phyloP scores from a whole-genome alignment of 345 rosid species.

The Mallotus nudiflorus region DNA sequence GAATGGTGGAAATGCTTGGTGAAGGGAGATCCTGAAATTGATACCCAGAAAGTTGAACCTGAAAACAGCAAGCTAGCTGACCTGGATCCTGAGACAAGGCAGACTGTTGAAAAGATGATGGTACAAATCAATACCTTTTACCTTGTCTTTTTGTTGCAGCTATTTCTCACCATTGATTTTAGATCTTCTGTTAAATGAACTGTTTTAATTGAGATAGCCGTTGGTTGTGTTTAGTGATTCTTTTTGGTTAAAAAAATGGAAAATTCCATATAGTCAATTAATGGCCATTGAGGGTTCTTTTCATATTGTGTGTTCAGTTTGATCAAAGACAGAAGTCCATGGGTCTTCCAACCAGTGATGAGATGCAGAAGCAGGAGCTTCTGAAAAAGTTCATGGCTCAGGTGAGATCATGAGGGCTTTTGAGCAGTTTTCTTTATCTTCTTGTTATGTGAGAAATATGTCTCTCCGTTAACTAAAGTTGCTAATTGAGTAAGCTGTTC shows the following conservation, averaged over 20 bases:
- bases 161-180: background rate
- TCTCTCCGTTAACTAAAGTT: background rate
- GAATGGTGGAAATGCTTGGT: slow-evolving; percentile 91
- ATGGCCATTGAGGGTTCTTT: background rate
- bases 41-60: slow-evolving; percentile 94
- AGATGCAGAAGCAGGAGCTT: slow-evolving; percentile 78
- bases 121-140: slow-evolving; percentile 34
- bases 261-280: too few species aligned
- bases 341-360: slow-evolving; percentile 93
- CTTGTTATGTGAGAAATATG: too few species aligned
- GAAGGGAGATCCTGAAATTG: slow-evolving; percentile 82
- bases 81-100: slow-evolving; percentile 77
- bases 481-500: background rate
- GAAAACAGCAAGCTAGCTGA: slow-evolving; percentile 82
- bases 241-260: background rate
- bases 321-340: slow-evolving; percentile 89
- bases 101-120: slow-evolving; percentile 89
- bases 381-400: slow-evolving; percentile 87
- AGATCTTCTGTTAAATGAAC: background rate
- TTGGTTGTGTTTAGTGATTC: background rate
- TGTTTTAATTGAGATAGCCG: background rate
- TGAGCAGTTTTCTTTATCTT: background rate
- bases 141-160: background rate
- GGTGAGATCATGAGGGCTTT: slow-evolving; percentile 32
- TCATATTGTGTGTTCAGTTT: slow-evolving; percentile 44